Evolutionary conservation across 768 basidiomycete genomes (phyloP).

Genomic region (Boletus speciosus): DNA sequence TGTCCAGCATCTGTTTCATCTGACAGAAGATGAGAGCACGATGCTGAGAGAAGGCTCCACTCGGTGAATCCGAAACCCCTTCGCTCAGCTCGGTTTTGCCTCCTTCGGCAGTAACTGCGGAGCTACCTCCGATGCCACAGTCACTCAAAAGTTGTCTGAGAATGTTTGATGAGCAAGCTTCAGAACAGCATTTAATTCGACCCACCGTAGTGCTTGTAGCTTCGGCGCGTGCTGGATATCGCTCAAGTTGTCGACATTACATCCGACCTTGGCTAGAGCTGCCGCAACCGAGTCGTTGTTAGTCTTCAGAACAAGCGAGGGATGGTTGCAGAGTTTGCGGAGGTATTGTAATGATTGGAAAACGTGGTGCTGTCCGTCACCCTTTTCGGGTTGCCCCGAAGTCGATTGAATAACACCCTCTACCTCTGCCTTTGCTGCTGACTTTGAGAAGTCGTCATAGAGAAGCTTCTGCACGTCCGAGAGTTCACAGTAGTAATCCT

Average conservation of each 20-base stretch:
- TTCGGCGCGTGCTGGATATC: conserved; percentile 95
- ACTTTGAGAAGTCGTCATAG: conserved; percentile 90
- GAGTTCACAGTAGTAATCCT: conserved; percentile 98
- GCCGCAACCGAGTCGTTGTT: conserved; percentile 54
- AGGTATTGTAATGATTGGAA: conserved; percentile 98
- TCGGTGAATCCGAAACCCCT: conserved; percentile 43
- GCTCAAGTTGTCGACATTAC: conserved; percentile 45
- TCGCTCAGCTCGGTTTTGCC: conserved; percentile 69
- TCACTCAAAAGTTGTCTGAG: conserved; percentile 87
- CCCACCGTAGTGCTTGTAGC: conserved; percentile 83
- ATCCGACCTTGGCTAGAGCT: conserved; percentile 55
- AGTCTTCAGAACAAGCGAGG: conserved; percentile 81
- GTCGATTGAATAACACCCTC: conserved; percentile 60
- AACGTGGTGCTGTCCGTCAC: conserved; percentile 72
- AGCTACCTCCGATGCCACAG: conserved; percentile 80
- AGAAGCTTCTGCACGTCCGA: conserved; percentile 91
- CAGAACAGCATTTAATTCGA: neutral
- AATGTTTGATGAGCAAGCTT: conserved; percentile 4
- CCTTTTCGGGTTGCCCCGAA: conserved; percentile 32
- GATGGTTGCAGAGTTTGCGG: conserved; percentile 97
- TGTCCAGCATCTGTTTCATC: conserved; percentile 98
- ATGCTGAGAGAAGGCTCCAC: conserved; percentile 80
- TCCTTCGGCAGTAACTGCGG: conserved; percentile 43
- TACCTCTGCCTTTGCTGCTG: conserved; percentile 61
- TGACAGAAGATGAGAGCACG: conserved; percentile 99